Evolutionary conservation across 2,329 filamentous ascomycete species (phyloP).

Genomic region (Aspergillus udagawae): DNA sequence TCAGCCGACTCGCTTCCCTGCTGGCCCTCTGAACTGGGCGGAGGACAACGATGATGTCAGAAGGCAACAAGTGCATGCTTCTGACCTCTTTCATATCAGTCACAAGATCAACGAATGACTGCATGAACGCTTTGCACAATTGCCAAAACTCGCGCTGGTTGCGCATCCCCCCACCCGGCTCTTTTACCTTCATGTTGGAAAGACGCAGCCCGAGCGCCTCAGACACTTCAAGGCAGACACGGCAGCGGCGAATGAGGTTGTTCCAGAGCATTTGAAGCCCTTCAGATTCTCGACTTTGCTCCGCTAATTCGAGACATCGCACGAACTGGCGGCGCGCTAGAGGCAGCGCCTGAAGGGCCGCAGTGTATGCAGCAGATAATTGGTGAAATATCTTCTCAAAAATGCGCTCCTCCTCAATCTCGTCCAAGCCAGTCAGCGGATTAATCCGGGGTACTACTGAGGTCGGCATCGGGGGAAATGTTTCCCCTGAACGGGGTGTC

Average conservation of each 20-base stretch:
- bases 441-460: slow-evolving; percentile 49
- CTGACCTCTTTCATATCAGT: slow-evolving; percentile 45
- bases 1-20: slow-evolving; percentile 72
- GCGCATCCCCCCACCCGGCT: slow-evolving; percentile 65
- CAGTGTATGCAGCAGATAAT: slow-evolving; percentile 67
- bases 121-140: slow-evolving; percentile 61
- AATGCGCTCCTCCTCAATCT: slow-evolving; percentile 69
- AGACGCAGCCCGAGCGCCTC: slow-evolving; percentile 69
- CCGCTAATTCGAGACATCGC: slow-evolving; percentile 60
- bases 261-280: slow-evolving; percentile 64
- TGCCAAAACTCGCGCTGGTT: slow-evolving; percentile 60
- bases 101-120: slow-evolving; percentile 46
- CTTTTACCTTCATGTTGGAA: slow-evolving; percentile 77
- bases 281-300: slow-evolving; percentile 57
- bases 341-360: slow-evolving; percentile 69
- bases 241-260: slow-evolving; percentile 67
- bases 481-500: slow-evolving; percentile 79
- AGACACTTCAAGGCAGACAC: slow-evolving; percentile 66
- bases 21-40: slow-evolving; percentile 77
- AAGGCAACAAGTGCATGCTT: slow-evolving; percentile 48
- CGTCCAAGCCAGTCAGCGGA: slow-evolving; percentile 58
- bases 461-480: slow-evolving; percentile 56
- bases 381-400: slow-evolving; percentile 82
- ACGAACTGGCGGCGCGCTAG: slow-evolving; percentile 64
- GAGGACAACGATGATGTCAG: slow-evolving; percentile 69